Base-by-base conservation (phyloP, 2,329 filamentous ascomycete genomes). In the Ceratocystis cubensis region DNA sequence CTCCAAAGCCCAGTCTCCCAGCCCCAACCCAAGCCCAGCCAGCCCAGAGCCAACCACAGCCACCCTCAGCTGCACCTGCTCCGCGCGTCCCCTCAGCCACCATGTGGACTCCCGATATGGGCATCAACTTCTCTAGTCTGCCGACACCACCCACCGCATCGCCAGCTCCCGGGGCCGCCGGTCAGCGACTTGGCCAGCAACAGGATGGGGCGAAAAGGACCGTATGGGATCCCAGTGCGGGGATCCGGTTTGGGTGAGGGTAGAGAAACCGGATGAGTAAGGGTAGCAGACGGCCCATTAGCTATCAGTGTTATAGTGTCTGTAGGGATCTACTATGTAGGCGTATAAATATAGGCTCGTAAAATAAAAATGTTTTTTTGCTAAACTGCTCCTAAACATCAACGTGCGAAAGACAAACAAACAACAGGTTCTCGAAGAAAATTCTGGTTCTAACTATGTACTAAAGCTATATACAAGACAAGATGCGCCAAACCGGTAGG, bases 81-180 rank as follows among this genome's bases (percentile, higher is more conserved):
- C 48, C 48, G 8, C 56, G 56, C 56, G 13, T 59, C 2, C 56
- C 56, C 44, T 59, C 67, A 20, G 61, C 41, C 75, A 65, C 61
- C 1, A 44, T 89, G 74, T 96, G 91, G 91, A 86, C 84, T 66
- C 89, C 91, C 0, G 86, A 87, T 1, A 86, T 89, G 80, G 88
- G 88, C 0, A 94, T 96, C 71, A 86, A 85, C 67, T 96, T 96
- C 74, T 84, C 83, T 0, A 81, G 44, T 37, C 46, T 68, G 28
- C 66, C 77, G 2, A 69, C 77, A 17, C 53, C 62, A n/a, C 71
- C 76, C 15, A 69, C 70, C 69, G 71, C 72, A 10, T 61, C 71
- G 20, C 67, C 65, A 10, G 66, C 65, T 10, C 61, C 66, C 1
- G 71, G 70, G 65, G 69, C 71, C 53, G 72, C 71, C 37, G 72